Evolutionary conservation across 768 basidiomycete species (phyloP), one percentile per base, ranked within the genome.

Genomic region (Leucocoprinus birnbaumii): DNA sequence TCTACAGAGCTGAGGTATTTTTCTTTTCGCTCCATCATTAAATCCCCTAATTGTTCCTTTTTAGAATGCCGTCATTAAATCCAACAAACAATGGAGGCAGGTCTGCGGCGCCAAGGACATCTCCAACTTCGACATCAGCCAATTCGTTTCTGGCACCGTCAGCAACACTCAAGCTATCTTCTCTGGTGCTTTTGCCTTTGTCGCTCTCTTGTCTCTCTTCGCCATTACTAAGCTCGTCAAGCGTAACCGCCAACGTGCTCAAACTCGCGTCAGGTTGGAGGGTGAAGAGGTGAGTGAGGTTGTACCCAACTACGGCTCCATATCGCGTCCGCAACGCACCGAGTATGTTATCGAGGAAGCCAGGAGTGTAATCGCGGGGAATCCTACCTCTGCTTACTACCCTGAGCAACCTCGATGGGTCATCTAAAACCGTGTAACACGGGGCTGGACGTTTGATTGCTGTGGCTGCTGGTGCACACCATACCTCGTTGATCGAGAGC

Each of bases 1-100:
- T 91, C 68, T 89, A 90, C 77, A 81, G 85, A 53, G 77, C 85
- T 52, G 86, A 91, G 81, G 89, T 88, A 65, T 16, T 73, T 68
- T 18, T 44, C 34, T 48, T 46, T 25, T 25, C n/a, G 11, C 16
- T 19, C 19, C 35, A 44, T 34, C 50, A 6, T n/a, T 51, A 49
- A 9, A 4, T 40, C 24, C 44, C 31, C 37, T 24, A 40, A 44
- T 31, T 45, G 25, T 40, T 18, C 22, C 55, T 31, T 35, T 6
- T 18, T 48, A 82, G 80, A 75, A 72, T 50, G 74, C 79, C 16
- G 80, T 76, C 34, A 79, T 82, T 68, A 78, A 72, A 18, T 78
- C 73, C 72, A 82, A 82, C 73, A 76, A 67, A 64, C 74, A 80
- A 64, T 82, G 80, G 80, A 73, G 70, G 53, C 66, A 79, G 44